Evolutionary conservation across 441 rosid genomes (phyloP).

Genomic region (Populus hybrid): DNA sequence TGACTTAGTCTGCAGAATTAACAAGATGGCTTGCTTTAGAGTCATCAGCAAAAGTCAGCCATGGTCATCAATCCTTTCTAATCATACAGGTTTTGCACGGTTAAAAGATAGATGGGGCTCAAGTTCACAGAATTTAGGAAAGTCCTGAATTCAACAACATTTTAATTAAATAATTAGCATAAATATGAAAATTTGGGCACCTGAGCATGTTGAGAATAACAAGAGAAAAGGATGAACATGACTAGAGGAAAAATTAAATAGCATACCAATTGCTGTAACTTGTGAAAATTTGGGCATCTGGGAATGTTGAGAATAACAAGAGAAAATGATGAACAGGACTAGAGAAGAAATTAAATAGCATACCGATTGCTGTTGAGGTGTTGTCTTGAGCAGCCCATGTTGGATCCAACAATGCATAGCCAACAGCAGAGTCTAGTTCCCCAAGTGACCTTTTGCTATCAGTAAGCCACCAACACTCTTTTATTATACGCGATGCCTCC

Average conservation of each 20-base stretch:
- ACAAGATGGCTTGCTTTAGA: neutral
- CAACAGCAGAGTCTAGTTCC: conserved; percentile 88
- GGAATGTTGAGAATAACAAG: too few relatives aligned
- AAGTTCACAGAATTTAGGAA: neutral
- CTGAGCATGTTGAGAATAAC: neutral
- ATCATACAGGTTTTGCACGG: neutral
- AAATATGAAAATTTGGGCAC: neutral
- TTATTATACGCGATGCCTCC: conserved; percentile 76
- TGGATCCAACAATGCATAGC: conserved; percentile 96
- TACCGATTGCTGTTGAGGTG: conserved; percentile 96
- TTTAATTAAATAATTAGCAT: neutral
- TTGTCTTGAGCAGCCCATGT: conserved; percentile 99
- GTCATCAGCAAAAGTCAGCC: neutral
- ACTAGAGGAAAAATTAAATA: too few relatives aligned
- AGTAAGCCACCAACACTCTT: conserved; percentile 94
- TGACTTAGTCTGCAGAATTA: neutral
- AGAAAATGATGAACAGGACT: neutral
- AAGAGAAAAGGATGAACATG: too few relatives aligned
- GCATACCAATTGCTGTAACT: too few relatives aligned
- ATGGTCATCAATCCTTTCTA: neutral
- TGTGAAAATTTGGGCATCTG: too few relatives aligned
- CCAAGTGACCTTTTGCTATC: conserved; percentile 73
- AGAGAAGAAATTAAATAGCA: conserved; percentile 13
- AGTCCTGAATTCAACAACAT: neutral
- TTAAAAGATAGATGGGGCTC: neutral